Conservation (phyloP, 2,329 filamentous ascomycete genomes). For the Diaporthe longicolla region DNA sequence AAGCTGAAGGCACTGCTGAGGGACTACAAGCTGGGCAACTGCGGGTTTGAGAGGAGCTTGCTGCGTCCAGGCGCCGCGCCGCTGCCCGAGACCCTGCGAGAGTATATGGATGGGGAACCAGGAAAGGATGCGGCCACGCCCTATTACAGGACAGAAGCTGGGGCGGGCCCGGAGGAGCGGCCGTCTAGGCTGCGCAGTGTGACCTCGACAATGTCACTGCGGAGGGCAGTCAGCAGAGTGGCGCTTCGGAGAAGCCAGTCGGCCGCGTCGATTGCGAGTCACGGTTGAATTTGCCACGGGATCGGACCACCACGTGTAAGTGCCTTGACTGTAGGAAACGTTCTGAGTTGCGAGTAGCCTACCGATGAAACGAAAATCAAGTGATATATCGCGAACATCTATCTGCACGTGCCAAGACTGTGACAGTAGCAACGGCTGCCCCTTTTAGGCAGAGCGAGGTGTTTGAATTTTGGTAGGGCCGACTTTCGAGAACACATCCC, state of each 20-base stretch:
- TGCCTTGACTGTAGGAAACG: conserved; percentile 5
- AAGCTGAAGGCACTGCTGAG: conserved; percentile 35
- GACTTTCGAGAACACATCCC: conserved; percentile 24
- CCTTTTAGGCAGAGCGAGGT: conserved; percentile 6
- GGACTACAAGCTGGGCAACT: conserved; percentile 26
- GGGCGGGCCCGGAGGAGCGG: not conserved
- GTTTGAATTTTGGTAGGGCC: conserved; percentile 9
- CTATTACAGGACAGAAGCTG: conserved; percentile 21
- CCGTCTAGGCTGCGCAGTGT: conserved; percentile 26
- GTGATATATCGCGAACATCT: conserved; percentile 19
- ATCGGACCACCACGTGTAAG: not conserved
- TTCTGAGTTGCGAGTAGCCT: conserved; percentile 16
- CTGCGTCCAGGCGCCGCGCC: conserved; percentile 20
- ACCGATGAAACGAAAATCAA: conserved; percentile 21
- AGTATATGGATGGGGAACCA: conserved; percentile 29
- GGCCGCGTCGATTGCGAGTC: conserved; percentile 8
- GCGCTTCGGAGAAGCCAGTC: conserved; percentile 32
- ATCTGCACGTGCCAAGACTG: conserved; percentile 17
- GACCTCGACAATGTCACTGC: conserved; percentile 24
- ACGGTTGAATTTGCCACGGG: conserved; percentile 2
- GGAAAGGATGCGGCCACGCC: conserved; percentile 26
- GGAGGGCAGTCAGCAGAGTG: conserved; percentile 35
- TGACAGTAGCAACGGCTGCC: conserved; percentile 28
- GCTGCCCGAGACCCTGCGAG: conserved; percentile 32
- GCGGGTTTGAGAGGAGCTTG: conserved; percentile 23